These are phyloP conservation scores for Hyparrhenia diplandra DNA, from an alignment of 176 grass and related monocot genomes.

Conservation along the genomic window DNA sequence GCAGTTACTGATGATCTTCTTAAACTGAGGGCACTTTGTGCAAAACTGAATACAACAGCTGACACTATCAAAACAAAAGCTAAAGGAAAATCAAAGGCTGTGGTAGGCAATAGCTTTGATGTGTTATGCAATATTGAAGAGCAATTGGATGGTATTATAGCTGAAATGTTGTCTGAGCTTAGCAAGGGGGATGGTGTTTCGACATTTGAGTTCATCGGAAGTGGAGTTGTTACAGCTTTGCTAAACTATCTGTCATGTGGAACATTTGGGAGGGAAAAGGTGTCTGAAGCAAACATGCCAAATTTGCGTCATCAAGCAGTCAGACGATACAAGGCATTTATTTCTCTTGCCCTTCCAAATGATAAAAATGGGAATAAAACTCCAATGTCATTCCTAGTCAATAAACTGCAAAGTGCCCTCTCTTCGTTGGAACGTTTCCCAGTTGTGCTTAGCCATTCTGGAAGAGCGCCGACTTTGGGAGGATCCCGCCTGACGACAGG, in stretches of 20 bases:
- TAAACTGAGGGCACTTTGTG: conserved; percentile 57
- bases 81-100: conserved; percentile 76
- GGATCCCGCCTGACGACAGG: conserved; percentile 56
- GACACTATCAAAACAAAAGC: conserved; percentile 57
- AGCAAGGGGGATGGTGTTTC: conserved; percentile 79
- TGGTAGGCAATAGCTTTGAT: conserved; percentile 46
- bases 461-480: conserved; percentile 48
- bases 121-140: conserved; percentile 46
- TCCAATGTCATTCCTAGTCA: conserved; percentile 63
- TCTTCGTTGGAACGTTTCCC: conserved; percentile 81
- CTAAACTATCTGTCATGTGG: conserved; percentile 81
- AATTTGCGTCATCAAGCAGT: conserved; percentile 68
- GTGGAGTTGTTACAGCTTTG: conserved; percentile 62
- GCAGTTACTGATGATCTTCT: conserved; percentile 73
- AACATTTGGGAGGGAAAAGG: conserved; percentile 65
- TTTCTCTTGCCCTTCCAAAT: conserved; percentile 57
- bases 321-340: conserved; percentile 66
- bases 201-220: conserved; percentile 93
- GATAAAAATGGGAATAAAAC: conserved; percentile 38
- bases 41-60: conserved; percentile 54
- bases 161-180: conserved; percentile 71
- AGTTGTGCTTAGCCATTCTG: conserved; percentile 70
- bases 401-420: conserved; percentile 81
- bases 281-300: conserved; percentile 52
- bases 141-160: conserved; percentile 49